These are phyloP conservation scores for Nakazawaea pomicola DNA, from an alignment of 805 yeast species.

Conservation along the genomic window DNA sequence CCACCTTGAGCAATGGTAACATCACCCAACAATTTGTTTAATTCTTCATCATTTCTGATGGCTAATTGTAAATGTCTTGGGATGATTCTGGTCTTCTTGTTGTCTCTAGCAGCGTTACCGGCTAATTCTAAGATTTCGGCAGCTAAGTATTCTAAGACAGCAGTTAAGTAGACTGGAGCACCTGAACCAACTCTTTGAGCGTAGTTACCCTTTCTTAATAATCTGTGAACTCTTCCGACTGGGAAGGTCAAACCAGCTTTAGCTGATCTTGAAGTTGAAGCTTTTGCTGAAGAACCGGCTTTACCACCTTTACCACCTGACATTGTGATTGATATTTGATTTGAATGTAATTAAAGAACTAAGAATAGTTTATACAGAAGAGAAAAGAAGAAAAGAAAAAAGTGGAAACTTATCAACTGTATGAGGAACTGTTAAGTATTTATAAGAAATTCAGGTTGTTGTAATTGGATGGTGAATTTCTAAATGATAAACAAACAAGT, in stretches of 20 bases:
- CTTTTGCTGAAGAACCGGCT: slow-evolving; percentile 92
- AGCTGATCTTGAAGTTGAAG: slow-evolving; percentile 96
- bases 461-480: too few relatives aligned
- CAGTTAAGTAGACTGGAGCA: slow-evolving; percentile 97
- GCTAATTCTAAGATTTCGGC: slow-evolving; percentile 98
- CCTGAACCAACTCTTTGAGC: slow-evolving; percentile 99
- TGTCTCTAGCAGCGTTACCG: slow-evolving; percentile 98
- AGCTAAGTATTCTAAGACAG: slow-evolving; percentile 94
- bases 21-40: slow-evolving; percentile 86
- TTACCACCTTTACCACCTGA: slow-evolving; percentile 85
- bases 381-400: not conserved
- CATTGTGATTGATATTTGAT: slow-evolving; percentile 26
- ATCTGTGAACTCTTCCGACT: slow-evolving; percentile 98
- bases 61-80: slow-evolving; percentile 99
- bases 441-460: too few relatives aligned
- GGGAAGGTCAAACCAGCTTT: slow-evolving; percentile 99
- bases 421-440: not conserved
- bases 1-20: slow-evolving; percentile 99
- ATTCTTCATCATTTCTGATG: slow-evolving; percentile 98
- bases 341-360: not conserved
- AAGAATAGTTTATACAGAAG: slow-evolving; percentile 4
- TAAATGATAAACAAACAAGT: too few relatives aligned
- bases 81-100: slow-evolving; percentile 96
- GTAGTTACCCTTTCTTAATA: slow-evolving; percentile 94
- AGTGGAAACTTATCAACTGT: not conserved